Evolutionary conservation across 2,329 filamentous ascomycete genomes (phyloP), one percentile per base, ranked within the genome.

Genomic region (Xylariaceae sp.): DNA sequence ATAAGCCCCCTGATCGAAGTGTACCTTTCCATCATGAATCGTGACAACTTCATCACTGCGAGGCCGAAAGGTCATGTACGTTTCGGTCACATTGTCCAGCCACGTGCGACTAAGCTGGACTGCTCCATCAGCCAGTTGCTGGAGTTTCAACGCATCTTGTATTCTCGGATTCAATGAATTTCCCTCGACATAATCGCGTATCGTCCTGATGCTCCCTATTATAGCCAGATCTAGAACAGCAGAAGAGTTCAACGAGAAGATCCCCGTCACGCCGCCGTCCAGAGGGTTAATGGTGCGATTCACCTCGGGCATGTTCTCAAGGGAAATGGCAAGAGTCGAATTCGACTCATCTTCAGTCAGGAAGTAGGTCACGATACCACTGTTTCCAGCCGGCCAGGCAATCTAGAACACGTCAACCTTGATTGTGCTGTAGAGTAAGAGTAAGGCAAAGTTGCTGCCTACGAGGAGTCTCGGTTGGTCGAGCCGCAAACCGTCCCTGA

Each of bases 311-410:
- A 77, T 79, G 52, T 82, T 84, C 51, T 80, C 73, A 5, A 87
- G 70, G 7, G 74, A 68, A 50, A 88, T 78, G 1, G 74, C 76
- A 1, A 88, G 73, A 1, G 76, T 77, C 1, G 82, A 82, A 60
- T 84, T 82, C 11, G 75, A 66, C 2, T 79, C 80, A 64, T 79
- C 78, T 53, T 78, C 72, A 0, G 85, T 81, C 11, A 77, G 72
- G 63, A 88, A 88, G 64, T 80, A 85, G 0, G 79, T 74, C 3
- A 78, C 79, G 30, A 81, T 75, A 0, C 85, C 85, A 55, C 84
- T 87, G 65, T 88, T 85, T 1, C 85, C 85, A 7, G 84, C 82
- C 6, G 86, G 84, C 84, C 84, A 88, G 7, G 85, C 85, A 62
- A 70, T 57, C 60, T 57, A 45, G 18, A 57, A 9, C 5, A 17